Percentiles rank a stretch among this genome's conserved stretches.
Conservation (phyloP, 1,139 yeast genomes). For the Scheffersomyces parashehatae region DNA sequence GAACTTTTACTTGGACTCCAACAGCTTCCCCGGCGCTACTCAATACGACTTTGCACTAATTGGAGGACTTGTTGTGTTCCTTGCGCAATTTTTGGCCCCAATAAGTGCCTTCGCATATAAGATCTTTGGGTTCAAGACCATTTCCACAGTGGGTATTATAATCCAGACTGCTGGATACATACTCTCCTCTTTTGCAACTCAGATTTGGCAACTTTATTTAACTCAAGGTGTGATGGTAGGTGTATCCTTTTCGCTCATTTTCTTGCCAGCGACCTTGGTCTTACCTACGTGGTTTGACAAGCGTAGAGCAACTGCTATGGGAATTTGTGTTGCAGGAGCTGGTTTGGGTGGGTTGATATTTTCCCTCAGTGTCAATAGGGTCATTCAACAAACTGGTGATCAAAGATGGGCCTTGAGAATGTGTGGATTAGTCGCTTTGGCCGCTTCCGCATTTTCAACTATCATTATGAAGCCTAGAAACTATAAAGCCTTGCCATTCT, state of each 20-base stretch:
- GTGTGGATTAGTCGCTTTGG: constrained; percentile 51
- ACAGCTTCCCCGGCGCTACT: constrained; percentile 58
- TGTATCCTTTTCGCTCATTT: constrained; percentile 57
- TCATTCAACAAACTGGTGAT: constrained; percentile 52
- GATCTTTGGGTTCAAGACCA: constrained; percentile 32
- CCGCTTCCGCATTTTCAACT: constrained; percentile 34
- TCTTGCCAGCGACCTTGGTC: constrained; percentile 57
- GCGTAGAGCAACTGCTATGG: constrained; percentile 59
- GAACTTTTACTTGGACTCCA: constrained; percentile 48
- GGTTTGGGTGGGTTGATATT: constrained; percentile 68
- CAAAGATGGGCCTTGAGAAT: constrained; percentile 70
- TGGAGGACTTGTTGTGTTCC: constrained; percentile 63
- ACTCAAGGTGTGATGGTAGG: constrained; percentile 73
- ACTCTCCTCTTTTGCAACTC: constrained; percentile 63
- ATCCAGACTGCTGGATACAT: constrained; percentile 59
- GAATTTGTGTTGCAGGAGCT: constrained; percentile 59
- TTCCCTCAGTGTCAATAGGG: constrained; percentile 47
- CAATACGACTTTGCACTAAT: constrained; percentile 64
- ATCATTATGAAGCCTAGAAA: constrained; percentile 49
- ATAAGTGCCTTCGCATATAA: constrained; percentile 37
- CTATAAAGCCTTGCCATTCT: constrained; percentile 29
- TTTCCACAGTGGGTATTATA: constrained; percentile 49
- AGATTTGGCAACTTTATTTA: constrained; percentile 63
- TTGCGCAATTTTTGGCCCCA: constrained; percentile 63
- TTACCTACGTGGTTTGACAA: constrained; percentile 67